Base-by-base conservation (phyloP, 257 asterid species). In the Plantago elongata region DNA sequence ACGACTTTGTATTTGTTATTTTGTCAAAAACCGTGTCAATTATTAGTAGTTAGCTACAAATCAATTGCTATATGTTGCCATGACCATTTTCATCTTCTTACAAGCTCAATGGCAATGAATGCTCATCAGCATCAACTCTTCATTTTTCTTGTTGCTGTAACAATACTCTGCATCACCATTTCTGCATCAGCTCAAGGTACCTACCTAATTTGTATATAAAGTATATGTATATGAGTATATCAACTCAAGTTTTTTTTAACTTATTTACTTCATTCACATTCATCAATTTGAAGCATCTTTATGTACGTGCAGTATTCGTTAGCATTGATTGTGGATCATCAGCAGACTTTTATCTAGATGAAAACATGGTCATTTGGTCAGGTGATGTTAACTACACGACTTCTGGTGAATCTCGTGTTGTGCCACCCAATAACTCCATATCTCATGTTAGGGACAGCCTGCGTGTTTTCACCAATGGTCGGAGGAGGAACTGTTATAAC, bases 401-500 rank as follows among this genome's bases (percentile, higher is more conserved):
- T 0, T 63, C 51, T 47, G 83, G 83, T 6, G 71, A 71, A 13
- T 38, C 79, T 16, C 43, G 22, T n/a, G 12, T 5, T 0, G 83
- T 78, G 50, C 57, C 8, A 11, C 42, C 9, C 11, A 30, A 11
- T 22, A 40, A 34, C 38, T 60, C 73, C 27, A 3, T 71, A 13
- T 61, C 77, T 9, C 64, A 16, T 0, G 84, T 67, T 1, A 52
- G 81, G 82, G 70, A 81, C 77, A 78, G 80, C 0, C 69, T 87
- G 0, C 62, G 93, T 4, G 86, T 80, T 22, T 87, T 87, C 82
- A 74, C 70, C 0, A 61, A 54, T 12, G n/a, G 30, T 17, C 63
- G 81, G 0, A 75, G 29, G 13, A 87, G 77, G 49, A 79, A 80
- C 57, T 87, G 94, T 47, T 87, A 77, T 74, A 5, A 57, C 9